Base-by-base conservation (phyloP, 331 rosid species). In the Erythrophleum ivorense region DNA sequence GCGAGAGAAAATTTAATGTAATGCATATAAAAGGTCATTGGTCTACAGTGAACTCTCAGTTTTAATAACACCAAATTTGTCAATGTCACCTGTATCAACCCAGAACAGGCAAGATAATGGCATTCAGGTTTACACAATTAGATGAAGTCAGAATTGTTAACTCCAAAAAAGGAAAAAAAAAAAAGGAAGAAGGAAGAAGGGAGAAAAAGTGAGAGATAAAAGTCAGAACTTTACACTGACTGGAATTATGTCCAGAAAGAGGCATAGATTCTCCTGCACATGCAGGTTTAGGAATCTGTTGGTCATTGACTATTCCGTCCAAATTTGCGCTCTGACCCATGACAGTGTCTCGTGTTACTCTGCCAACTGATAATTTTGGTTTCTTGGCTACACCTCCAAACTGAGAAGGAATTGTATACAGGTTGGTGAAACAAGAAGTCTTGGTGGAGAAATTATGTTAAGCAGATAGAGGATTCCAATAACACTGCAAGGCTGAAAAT, bases 201-300 rank as follows among this genome's bases (percentile, higher is more conserved):
- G 46, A 41, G 24, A 67, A 67, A n/a, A 9, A 40, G 33, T 40
- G 18, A 58, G 7, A 76, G 40, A 33, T 62, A 53, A 46, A n/a
- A 83, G 53, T 75, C 46, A 78, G 78, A 87, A 83, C 77, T 67
- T 80, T 84, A 92, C 88, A 52, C 9, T 71, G 84, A 82, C 57
- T 59, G 29, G 78, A 74, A 78, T 34, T 46, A 33, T 75, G 77
- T 15, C 58, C 80, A 1, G 86, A 55, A 40, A 76, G 48, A 53
- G 80, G 31, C 54, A 63, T 45, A 34, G 73, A 40, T 81, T 78
- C 82, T 80, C 77, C 84, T 9, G 59, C 79, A 80, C 78, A 53
- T 58, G 78, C 71, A 78, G 81, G 18, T 33, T 81, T 57, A 66
- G 43, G 77, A 78, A 78, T 73, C 57, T 69, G 83, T 73, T 81